Evolutionary conservation across 306 rosid genomes (phyloP), one percentile per base, ranked within the genome.

Genomic region (Abrus pulchellus): DNA sequence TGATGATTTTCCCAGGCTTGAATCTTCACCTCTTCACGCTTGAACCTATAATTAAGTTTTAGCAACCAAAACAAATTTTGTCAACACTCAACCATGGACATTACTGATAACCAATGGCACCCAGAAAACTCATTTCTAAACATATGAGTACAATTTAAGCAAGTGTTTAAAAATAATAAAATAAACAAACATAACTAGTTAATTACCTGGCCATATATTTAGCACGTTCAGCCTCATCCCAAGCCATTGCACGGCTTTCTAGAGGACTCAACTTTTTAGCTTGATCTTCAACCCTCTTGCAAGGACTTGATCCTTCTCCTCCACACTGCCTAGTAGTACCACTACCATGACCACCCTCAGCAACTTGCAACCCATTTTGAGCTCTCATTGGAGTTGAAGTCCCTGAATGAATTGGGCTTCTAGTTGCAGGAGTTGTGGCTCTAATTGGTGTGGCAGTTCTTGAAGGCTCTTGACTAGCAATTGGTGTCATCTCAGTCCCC

Each of bases 401-500:
- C 50, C 95, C 97, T 3, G 96, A 94, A 53, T 90, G 85, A 41
- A 90, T 84, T 0, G 97, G 99, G 75, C 99, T 94, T 47, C 95
- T 76, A 0, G 79, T 55, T 14, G 78, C 90, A 2, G 94, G 97
- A 65, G 97, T 91, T 49, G 94, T 93, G 30, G 97, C 97, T 78
- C 97, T 85, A 52, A 93, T 79, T 3, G 99, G 99, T 1, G 99
- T 96, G 28, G 90, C 90, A 44, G 94, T 93, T 83, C 98, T 92
- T 28, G 99, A 96, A 77, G 97, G 99, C 81, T 93, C 97, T 74
- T 89, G 97, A 67, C 97, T 93, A 2, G 98, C 97, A 80, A 89
- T 87, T 6, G 98, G 99, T 28, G 99, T 96, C 99, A 96, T 96
- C 81, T 96, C 98, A 44, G 99, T 96, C 6, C 98, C 99, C 99